A percentile compares a stretch with the other conserved stretches of the same genome.
Evolutionary conservation across 495 filamentous ascomycete species (phyloP).

Genomic region (Tuber borchii): DNA sequence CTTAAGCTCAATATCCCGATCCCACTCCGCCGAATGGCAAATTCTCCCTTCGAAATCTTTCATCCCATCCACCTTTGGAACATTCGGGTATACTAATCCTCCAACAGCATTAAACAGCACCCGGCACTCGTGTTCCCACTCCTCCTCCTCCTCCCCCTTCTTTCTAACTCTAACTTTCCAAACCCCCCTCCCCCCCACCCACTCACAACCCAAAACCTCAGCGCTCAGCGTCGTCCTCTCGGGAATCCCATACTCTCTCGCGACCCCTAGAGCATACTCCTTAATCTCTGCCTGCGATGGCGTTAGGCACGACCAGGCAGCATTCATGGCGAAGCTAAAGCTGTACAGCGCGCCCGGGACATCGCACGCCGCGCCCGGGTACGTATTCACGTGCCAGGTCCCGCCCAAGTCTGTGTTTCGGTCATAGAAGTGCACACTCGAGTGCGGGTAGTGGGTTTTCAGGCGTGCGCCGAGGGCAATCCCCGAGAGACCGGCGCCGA

Average conservation of each 20-base stretch:
- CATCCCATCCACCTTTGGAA: slow-evolving; percentile 46
- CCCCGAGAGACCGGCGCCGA: neutral
- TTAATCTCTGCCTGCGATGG: slow-evolving; percentile 48
- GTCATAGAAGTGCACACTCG: neutral
- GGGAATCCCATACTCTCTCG: slow-evolving; percentile 46
- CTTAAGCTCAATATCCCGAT: slow-evolving; percentile 48
- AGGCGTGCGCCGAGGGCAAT: neutral
- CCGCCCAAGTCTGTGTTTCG: neutral
- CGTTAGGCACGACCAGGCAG: slow-evolving; percentile 47
- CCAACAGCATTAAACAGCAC: slow-evolving; percentile 55
- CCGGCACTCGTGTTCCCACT: slow-evolving; percentile 48
- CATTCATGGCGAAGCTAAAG: slow-evolving; percentile 50
- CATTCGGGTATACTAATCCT: slow-evolving; percentile 47
- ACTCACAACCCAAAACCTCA: slow-evolving; percentile 45
- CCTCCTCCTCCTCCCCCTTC: slow-evolving; percentile 16
- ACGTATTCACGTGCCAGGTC: slow-evolving; percentile 5
- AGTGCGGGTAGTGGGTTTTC: neutral
- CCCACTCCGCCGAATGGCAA: slow-evolving; percentile 54
- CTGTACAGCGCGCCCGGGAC: slow-evolving; percentile 44
- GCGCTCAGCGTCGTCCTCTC: slow-evolving; percentile 47
- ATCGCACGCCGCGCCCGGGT: slow-evolving; percentile 19
- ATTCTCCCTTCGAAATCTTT: slow-evolving; percentile 48
- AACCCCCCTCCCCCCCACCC: slow-evolving; percentile 45
- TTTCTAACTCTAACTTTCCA: slow-evolving; percentile 47
- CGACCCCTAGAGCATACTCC: slow-evolving; percentile 47